phyloP scores from a whole-genome alignment of 208 protist species.

The Wallacemonas collosoma region DNA sequence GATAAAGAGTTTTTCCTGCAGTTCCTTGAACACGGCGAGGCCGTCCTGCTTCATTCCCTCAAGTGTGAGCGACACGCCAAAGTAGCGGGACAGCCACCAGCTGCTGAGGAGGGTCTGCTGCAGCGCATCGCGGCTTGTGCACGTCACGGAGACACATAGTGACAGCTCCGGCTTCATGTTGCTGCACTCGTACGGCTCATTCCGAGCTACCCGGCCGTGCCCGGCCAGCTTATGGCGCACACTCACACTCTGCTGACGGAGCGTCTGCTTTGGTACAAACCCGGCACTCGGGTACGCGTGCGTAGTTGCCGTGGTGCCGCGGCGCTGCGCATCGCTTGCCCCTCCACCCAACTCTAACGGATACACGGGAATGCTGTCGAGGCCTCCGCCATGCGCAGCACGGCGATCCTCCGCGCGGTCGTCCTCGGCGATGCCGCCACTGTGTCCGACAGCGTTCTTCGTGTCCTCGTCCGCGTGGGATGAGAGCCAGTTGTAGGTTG shows the following conservation, averaged over 20 bases:
- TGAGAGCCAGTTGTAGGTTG: constrained; percentile 10
- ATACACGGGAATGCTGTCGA: constrained; percentile 23
- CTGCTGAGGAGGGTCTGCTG: constrained; percentile 30
- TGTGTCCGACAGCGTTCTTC: constrained; percentile 17
- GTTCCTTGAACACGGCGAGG: constrained; percentile 46
- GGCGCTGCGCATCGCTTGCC: neutral
- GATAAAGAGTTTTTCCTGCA: constrained; percentile 41
- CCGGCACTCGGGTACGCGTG: constrained; percentile 37
- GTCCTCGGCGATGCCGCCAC: constrained; percentile 34
- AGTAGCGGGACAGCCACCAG: constrained; percentile 84
- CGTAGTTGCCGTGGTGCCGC: constrained; percentile 16
- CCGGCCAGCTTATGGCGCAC: neutral
- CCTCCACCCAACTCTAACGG: neutral
- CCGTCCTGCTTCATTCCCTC: constrained; percentile 53
- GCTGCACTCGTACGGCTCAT: constrained; percentile 26
- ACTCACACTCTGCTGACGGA: constrained; percentile 3
- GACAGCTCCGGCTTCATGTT: constrained; percentile 37
- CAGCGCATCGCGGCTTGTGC: constrained; percentile 32
- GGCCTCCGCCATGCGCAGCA: neutral
- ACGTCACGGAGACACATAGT: constrained; percentile 41
- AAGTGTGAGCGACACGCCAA: constrained; percentile 56
- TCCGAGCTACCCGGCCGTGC: neutral
- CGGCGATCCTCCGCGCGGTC: constrained; percentile 13
- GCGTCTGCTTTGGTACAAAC: constrained; percentile 20
- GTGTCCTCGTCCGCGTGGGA: neutral